Percentiles rank a stretch among this genome's conserved stretches.
phyloP scores from a whole-genome alignment of 2,329 filamentous ascomycete genomes.

The Ophiostoma sp. region DNA sequence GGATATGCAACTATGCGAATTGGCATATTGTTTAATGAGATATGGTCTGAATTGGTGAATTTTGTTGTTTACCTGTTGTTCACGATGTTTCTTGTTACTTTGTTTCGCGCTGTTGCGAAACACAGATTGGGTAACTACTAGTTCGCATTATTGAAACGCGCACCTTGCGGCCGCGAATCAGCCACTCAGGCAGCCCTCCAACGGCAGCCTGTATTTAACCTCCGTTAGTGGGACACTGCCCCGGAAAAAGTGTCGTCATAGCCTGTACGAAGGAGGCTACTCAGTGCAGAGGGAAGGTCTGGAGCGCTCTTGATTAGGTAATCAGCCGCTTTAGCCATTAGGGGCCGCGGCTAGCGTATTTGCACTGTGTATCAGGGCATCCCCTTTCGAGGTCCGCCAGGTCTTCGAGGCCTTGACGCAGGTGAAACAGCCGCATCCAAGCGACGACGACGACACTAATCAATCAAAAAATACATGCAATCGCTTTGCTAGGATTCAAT shows the following conservation, averaged over 20 bases:
- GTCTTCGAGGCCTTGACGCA: not conserved
- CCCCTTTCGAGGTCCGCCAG: not conserved
- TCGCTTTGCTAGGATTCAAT: not conserved
- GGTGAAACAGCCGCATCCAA: not conserved
- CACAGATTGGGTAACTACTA: too few species aligned
- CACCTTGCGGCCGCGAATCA: constrained; percentile 1
- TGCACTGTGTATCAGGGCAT: not conserved
- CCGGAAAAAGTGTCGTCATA: constrained; percentile 12
- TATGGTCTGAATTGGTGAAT: not conserved
- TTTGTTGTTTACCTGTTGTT: not conserved
- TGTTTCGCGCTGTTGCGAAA: not conserved
- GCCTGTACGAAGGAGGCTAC: not conserved
- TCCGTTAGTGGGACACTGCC: constrained; percentile 6
- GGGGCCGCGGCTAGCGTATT: not conserved
- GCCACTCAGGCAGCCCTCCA: not conserved
- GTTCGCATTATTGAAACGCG: constrained; percentile 6
- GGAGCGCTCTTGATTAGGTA: constrained; percentile 6
- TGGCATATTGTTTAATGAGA: not conserved
- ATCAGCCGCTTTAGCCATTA: not conserved
- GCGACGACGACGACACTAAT: not conserved
- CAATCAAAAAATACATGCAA: not conserved
- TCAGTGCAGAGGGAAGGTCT: not conserved
- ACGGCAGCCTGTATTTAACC: not conserved
- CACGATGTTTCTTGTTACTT: not conserved
- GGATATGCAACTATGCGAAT: not conserved